phyloP scores from a whole-genome alignment of 768 basidiomycete genomes.

The Tricholoma bakamatsutake region DNA sequence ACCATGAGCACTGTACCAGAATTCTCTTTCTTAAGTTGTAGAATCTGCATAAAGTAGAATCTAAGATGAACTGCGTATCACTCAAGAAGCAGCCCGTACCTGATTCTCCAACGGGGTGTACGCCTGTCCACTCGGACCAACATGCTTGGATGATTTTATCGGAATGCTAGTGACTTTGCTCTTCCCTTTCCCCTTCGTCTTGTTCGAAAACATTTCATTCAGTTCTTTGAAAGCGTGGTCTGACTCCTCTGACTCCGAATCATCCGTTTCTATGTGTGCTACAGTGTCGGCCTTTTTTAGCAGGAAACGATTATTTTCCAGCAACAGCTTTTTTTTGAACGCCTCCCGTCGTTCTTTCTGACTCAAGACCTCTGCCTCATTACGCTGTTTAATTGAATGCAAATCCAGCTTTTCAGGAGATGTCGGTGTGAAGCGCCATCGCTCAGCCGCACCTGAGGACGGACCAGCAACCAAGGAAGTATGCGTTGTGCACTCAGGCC shows the following conservation, averaged over 20 bases:
- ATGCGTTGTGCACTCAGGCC: neutral
- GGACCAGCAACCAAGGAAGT: slow-evolving; percentile 1
- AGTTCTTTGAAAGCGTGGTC: slow-evolving; percentile 43
- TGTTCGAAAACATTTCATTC: slow-evolving; percentile 39
- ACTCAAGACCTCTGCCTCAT: slow-evolving; percentile 17
- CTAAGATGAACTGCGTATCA: neutral
- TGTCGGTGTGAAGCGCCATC: slow-evolving; percentile 40
- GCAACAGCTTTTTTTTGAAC: slow-evolving; percentile 45
- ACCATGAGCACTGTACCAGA: slow-evolving; percentile 68
- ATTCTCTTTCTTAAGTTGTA: slow-evolving; percentile 57
- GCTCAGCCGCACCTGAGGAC: slow-evolving; percentile 23
- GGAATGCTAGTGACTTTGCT: slow-evolving; percentile 14
- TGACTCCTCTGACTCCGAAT: slow-evolving; percentile 30
- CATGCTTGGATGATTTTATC: slow-evolving; percentile 27
- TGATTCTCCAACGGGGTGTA: slow-evolving; percentile 80
- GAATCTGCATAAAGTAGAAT: slow-evolving; percentile 33
- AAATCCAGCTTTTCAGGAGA: slow-evolving; percentile 20
- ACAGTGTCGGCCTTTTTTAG: slow-evolving; percentile 14
- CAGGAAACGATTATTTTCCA: slow-evolving; percentile 36
- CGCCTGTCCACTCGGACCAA: slow-evolving; percentile 64
- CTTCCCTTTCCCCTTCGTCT: slow-evolving; percentile 30
- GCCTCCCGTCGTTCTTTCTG: slow-evolving; percentile 32
- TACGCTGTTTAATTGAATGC: slow-evolving; percentile 5
- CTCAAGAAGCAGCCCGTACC: slow-evolving; percentile 21
- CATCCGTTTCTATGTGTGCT: slow-evolving; percentile 15